Evolutionary conservation across 192 early-diverging fungal species (phyloP).

Genomic region (Cladochytrium replicatum): DNA sequence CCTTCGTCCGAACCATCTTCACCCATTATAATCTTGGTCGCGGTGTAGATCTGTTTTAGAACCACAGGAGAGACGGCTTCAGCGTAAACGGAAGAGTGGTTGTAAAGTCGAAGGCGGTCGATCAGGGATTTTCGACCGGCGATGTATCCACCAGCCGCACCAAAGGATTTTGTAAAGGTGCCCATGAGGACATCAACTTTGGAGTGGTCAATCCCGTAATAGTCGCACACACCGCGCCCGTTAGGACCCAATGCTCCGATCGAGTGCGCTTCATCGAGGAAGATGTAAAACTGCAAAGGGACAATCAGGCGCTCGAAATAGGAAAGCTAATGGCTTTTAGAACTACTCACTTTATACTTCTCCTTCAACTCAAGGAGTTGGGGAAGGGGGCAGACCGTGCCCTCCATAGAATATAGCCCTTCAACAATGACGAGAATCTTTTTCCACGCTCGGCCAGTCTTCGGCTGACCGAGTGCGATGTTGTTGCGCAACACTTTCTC

Average conservation of each 20-base stretch:
- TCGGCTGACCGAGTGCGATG: conserved; percentile 91
- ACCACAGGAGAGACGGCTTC: conserved; percentile 82
- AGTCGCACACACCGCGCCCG: conserved; percentile 94
- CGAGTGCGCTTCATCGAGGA: conserved; percentile 96
- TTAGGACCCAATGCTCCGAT: conserved; percentile 89
- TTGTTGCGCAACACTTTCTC: conserved; percentile 71
- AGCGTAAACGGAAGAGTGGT: conserved; percentile 77
- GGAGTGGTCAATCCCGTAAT: conserved; percentile 79
- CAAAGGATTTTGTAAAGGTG: conserved; percentile 97
- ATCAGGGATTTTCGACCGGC: conserved; percentile 63
- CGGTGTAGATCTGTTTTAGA: conserved; percentile 79
- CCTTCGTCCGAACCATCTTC: conserved; percentile 77
- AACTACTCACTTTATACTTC: conserved; percentile 65
- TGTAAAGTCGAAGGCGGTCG: conserved; percentile 66
- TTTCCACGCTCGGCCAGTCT: conserved; percentile 97
- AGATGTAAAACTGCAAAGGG: conserved; percentile 77
- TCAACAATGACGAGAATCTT: conserved; percentile 96
- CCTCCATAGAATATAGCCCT: conserved; percentile 97
- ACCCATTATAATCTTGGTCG: conserved; percentile 87
- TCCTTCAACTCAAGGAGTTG: conserved; percentile 79
- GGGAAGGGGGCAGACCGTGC: conserved; percentile 79
- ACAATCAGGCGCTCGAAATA: conserved; percentile 1
- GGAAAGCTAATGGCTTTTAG: conserved; percentile 2
- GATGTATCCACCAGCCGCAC: conserved; percentile 93
- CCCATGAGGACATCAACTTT: conserved; percentile 95